Evolutionary conservation across 1,284 basidiomycete species (phyloP).

Genomic region (Pseudomicrostroma phylloplanum): DNA sequence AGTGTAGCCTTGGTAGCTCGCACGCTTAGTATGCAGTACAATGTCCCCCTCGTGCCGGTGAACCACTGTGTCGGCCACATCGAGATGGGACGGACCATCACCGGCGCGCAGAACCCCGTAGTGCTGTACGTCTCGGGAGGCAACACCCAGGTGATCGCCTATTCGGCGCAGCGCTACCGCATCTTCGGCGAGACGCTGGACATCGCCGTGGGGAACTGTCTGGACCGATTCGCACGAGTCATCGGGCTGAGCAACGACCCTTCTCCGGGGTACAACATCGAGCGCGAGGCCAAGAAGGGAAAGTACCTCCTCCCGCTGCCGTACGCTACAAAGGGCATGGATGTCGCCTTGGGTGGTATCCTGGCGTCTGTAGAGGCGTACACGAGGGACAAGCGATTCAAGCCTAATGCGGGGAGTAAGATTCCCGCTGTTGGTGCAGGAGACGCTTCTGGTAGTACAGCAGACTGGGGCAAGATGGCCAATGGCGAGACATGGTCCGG

Average conservation of each 20-base stretch:
- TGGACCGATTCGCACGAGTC: slow-evolving; percentile 95
- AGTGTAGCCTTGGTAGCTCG: slow-evolving; percentile 93
- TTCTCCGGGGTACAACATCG: slow-evolving; percentile 96
- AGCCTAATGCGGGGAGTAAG: slow-evolving; percentile 13
- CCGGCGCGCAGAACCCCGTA: slow-evolving; percentile 87
- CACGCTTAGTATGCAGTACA: slow-evolving; percentile 77
- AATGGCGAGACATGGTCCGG: slow-evolving; percentile 38
- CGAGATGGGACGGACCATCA: slow-evolving; percentile 95
- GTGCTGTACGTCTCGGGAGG: slow-evolving; percentile 98
- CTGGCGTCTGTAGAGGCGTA: slow-evolving; percentile 82
- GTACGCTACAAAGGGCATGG: slow-evolving; percentile 98
- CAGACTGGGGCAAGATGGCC: slow-evolving; percentile 31
- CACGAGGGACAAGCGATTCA: slow-evolving; percentile 52
- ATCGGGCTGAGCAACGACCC: slow-evolving; percentile 94
- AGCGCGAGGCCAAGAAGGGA: slow-evolving; percentile 84
- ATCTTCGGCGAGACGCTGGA: slow-evolving; percentile 99
- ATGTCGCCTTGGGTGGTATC: slow-evolving; percentile 88
- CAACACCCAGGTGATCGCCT: slow-evolving; percentile 98
- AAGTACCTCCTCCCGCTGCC: slow-evolving; percentile 70
- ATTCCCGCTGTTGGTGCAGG: background rate
- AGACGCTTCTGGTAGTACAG: slow-evolving; percentile 4
- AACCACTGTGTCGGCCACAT: slow-evolving; percentile 98
- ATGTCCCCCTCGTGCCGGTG: slow-evolving; percentile 88
- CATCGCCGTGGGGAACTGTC: slow-evolving; percentile 96
- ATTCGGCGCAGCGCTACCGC: slow-evolving; percentile 84